Base-by-base conservation (phyloP, 768 basidiomycete species). In the Agaricus subrufescens region DNA sequence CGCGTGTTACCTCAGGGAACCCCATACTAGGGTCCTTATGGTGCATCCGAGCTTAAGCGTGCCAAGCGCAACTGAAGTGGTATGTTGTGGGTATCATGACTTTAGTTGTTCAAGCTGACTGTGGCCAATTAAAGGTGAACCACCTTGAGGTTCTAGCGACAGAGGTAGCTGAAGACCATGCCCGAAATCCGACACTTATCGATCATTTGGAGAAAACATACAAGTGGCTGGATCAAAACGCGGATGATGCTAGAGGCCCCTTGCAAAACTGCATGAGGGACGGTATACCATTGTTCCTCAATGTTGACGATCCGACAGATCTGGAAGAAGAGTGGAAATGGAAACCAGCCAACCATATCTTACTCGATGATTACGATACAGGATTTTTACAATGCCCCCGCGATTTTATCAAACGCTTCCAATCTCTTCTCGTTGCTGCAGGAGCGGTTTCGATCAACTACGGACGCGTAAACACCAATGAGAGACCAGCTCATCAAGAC, bases 131-230 rank as follows among this genome's bases (percentile, higher is more conserved):
- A 23, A 37, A 81, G 80, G 69, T 79, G 1, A 63, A 66, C 1
- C 80, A 81, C 62, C 67, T 81, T 1, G 60, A 56, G 19, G 67
- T 64, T 11, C 67, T 80, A 1, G 67, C 68, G 0, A 55, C 61
- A 1, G 54, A 66, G 11, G 63, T 74, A 12, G 66, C 71, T 3
- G 49, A 27, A n/a, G 48, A 63, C 43, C 59, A 64, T 60, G 57
- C 69, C n/a, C 40, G 54, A 1, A 60, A 71, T 50, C 40, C 42
- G 5, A 64, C 64, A 25, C 56, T 81, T 3, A 58, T 76, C 0
- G 52, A 63, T 3, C 78, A 80, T 57, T 61, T 80, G 19, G 65
- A 64, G 47, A 63, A 66, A 37, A 80, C 80, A 6, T 81, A 81
- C 64, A 44, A 61, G 9, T 80, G 76, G 69, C 67, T 82, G 11